These are phyloP conservation scores for Aphanomyces astaci DNA, from an alignment of 352 stramenopile species.

Conservation along the genomic window DNA sequence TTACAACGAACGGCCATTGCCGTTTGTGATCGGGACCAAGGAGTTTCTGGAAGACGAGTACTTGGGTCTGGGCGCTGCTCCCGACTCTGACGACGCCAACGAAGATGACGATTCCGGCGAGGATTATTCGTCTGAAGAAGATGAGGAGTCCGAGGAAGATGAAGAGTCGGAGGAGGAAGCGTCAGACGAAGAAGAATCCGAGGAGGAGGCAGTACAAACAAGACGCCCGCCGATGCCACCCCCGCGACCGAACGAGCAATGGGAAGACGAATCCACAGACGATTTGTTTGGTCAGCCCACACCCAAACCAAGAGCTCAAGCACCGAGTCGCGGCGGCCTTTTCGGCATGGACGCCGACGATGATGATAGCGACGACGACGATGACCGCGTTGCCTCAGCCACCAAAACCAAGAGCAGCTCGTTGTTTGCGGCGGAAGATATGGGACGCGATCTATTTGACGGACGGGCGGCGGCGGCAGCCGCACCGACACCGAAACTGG, in stretches of 20 bases:
- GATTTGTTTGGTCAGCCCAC: constrained; percentile 30
- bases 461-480: constrained; percentile 17
- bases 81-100: constrained; percentile 46
- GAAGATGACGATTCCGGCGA: constrained; percentile 48
- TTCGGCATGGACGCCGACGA: constrained; percentile 10
- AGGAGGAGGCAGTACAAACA: not conserved
- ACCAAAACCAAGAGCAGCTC: not conserved
- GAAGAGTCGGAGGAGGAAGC: constrained; percentile 20
- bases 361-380: not conserved
- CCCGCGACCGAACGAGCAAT: constrained; percentile 21
- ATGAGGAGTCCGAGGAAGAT: constrained; percentile 28
- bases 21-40: constrained; percentile 80
- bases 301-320: constrained; percentile 34
- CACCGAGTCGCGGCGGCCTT: not conserved
- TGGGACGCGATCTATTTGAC: constrained; percentile 15
- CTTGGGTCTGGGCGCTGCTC: constrained; percentile 60
- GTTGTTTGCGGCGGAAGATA: constrained; percentile 20
- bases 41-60: constrained; percentile 83
- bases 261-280: constrained; percentile 36
- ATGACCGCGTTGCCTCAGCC: constrained; percentile 20
- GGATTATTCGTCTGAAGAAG: constrained; percentile 64
- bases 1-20: constrained; percentile 80
- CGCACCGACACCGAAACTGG: constrained; percentile 30
- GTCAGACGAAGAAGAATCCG: constrained; percentile 13
- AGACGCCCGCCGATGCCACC: constrained; percentile 3